phyloP scores from a whole-genome alignment of 2,329 filamentous ascomycete species.

The Pseudogymnoascus sp. region DNA sequence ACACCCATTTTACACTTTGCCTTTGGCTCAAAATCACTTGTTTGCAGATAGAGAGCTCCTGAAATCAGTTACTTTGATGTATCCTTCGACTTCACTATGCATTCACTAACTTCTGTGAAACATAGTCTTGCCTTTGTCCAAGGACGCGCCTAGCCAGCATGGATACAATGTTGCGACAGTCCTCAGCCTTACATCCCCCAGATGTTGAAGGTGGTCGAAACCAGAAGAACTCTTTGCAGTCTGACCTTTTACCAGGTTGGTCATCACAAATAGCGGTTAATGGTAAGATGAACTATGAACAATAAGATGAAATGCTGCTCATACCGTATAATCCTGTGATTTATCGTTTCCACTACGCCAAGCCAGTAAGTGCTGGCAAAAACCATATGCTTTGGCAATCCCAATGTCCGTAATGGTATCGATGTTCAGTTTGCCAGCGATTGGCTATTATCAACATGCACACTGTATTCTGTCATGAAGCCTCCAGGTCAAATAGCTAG shows the following conservation, averaged over 20 bases:
- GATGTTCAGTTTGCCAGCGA: neutral
- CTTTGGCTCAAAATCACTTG: constrained; percentile 48
- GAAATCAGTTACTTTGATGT: constrained; percentile 36
- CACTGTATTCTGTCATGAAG: neutral
- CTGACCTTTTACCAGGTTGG: constrained; percentile 56
- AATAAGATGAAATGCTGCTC: constrained; percentile 10
- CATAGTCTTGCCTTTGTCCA: constrained; percentile 25
- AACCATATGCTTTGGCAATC: neutral
- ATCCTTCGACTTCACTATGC: constrained; percentile 23
- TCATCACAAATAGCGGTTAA: constrained; percentile 40
- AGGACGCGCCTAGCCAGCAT: constrained; percentile 18
- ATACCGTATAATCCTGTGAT: constrained; percentile 5
- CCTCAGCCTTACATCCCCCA: constrained; percentile 17
- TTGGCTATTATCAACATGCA: neutral
- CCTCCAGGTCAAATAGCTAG: neutral
- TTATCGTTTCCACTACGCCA: neutral
- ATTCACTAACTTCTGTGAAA: constrained; percentile 22
- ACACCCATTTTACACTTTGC: constrained; percentile 42
- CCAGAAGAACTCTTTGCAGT: constrained; percentile 42
- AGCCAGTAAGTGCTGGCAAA: neutral
- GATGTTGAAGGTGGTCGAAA: constrained; percentile 28
- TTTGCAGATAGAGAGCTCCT: constrained; percentile 43
- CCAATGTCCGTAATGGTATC: neutral
- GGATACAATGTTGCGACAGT: constrained; percentile 16
- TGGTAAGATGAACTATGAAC: too few relatives aligned